Base-by-base conservation (phyloP, 2,329 filamentous ascomycete genomes). In the Cadophora sp. region DNA sequence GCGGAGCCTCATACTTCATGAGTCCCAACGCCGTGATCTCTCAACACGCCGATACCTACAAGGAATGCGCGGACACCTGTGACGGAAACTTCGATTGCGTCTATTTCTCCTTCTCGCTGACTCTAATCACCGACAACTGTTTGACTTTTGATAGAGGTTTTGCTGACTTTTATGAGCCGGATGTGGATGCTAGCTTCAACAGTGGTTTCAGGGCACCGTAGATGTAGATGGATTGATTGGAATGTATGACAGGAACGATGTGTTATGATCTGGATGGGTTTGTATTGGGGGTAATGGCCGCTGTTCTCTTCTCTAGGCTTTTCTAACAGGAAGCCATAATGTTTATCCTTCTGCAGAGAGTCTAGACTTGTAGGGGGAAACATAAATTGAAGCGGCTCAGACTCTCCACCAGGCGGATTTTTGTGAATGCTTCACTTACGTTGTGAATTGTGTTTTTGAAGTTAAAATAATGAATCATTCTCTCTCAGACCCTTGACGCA, bases 51-150 rank as follows among this genome's bases (percentile, higher is more conserved):
- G 45, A 11, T 6, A 48, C 45, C 45, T 63, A 55, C 48, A 22
- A 55, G 39, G 48, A 30, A 14, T 63, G 60, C 43, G 48, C 36
- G 13, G 50, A 45, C 18, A 18, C 18, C 4, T 63, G 60, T 22
- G 30, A n/a, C 20, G 18, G 20, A 39, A 18, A 22, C n/a, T 4
- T 13, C 4, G 3, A 4, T 6, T 62, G 43, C 20, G 22, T 7
- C n/a, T 47, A n/a, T 16, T 62, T 62, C 30, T 50, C 45, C 4
- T 62, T 47, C 22, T 48, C 24, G 39, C 45, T 51, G 20, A 62
- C 27, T 24, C 36, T 13, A 8, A 22, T 9, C 4, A 13, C 59
- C 9, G 50, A 27, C n/a, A 51, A 51, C 27, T 48, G 45, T 13
- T 48, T 48, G n/a, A 22, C 20, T 13, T 48, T 20, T 11, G n/a